These are phyloP conservation scores for Plasmodium billcollinsi DNA, from an alignment of 169 alveolate genomes.

Conservation along the genomic window DNA sequence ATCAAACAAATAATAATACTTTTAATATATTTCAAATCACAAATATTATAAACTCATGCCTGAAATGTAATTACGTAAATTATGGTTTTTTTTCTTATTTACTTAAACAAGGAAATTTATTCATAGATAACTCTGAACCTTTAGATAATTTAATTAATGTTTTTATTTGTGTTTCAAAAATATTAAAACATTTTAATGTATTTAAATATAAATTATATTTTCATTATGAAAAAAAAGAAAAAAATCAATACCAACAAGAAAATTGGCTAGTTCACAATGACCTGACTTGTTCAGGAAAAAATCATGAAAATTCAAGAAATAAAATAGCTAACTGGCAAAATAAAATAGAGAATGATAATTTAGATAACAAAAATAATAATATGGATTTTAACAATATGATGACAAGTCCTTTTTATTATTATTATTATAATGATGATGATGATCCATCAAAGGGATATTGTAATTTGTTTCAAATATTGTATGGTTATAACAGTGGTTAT, in stretches of 20 bases:
- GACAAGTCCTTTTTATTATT: no score
- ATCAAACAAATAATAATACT: background rate
- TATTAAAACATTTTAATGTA: conserved; percentile 4
- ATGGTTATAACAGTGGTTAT: background rate
- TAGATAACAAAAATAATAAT: background rate
- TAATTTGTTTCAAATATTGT: background rate
- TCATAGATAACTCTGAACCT: conserved; percentile 12
- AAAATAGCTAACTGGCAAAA: background rate
- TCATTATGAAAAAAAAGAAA: background rate
- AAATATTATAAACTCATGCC: conserved; percentile 33
- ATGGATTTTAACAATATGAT: no score
- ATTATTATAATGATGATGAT: no score
- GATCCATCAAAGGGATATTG: background rate
- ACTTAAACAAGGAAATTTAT: background rate
- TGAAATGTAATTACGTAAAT: conserved; percentile 42
- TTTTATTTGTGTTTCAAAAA: conserved; percentile 15
- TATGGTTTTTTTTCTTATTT: conserved; percentile 23
- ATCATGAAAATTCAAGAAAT: background rate
- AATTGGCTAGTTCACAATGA: background rate
- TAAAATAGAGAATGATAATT: no score
- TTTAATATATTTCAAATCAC: conserved; percentile 60
- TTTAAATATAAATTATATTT: conserved; percentile 2
- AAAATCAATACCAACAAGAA: background rate
- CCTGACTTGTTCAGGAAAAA: background rate
- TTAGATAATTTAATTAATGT: conserved; percentile 26